A percentile compares a stretch with the other conserved stretches of the same genome.
phyloP scores from a whole-genome alignment of 495 filamentous ascomycete genomes.

The Tuber umbilicatum region DNA sequence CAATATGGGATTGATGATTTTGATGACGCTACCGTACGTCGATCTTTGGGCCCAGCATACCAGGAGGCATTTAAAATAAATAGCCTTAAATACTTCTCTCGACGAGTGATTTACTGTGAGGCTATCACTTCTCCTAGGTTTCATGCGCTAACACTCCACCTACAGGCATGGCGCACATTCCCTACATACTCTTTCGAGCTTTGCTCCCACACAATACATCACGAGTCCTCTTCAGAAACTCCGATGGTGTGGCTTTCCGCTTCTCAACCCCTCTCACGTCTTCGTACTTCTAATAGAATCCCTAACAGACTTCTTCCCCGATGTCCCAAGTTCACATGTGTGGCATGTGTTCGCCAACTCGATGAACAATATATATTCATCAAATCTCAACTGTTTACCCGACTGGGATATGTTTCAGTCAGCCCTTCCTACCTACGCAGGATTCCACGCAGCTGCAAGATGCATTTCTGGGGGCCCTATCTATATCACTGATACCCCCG shows the following conservation, averaged over 20 bases:
- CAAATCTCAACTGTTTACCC: slow-evolving; percentile 58
- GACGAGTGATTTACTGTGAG: slow-evolving; percentile 68
- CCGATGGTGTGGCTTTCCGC: slow-evolving; percentile 51
- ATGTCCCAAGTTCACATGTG: slow-evolving; percentile 66
- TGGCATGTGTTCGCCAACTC: slow-evolving; percentile 96
- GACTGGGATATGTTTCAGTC: slow-evolving; percentile 99
- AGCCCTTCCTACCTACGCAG: slow-evolving; percentile 59
- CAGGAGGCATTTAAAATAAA: slow-evolving; percentile 80
- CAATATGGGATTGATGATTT: slow-evolving; percentile 81
- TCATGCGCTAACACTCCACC: slow-evolving; percentile 3
- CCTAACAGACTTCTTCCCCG: slow-evolving; percentile 67
- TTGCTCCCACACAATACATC: slow-evolving; percentile 29
- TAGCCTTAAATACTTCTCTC: slow-evolving; percentile 68
- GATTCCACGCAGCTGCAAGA: slow-evolving; percentile 81
- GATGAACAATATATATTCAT: slow-evolving; percentile 77
- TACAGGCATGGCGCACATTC: slow-evolving; percentile 34
- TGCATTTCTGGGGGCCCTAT: slow-evolving; percentile 88
- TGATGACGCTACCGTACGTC: slow-evolving; percentile 50
- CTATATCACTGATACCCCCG: slow-evolving; percentile 85
- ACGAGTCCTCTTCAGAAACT: slow-evolving; percentile 64
- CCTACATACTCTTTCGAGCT: slow-evolving; percentile 36
- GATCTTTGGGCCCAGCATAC: slow-evolving; percentile 63
- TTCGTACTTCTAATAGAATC: not conserved
- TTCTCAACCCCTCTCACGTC: not conserved
- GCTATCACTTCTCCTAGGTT: not conserved